Conservation (phyloP, 2,329 filamentous ascomycete genomes). For the Mycosphaerella arachidis region DNA sequence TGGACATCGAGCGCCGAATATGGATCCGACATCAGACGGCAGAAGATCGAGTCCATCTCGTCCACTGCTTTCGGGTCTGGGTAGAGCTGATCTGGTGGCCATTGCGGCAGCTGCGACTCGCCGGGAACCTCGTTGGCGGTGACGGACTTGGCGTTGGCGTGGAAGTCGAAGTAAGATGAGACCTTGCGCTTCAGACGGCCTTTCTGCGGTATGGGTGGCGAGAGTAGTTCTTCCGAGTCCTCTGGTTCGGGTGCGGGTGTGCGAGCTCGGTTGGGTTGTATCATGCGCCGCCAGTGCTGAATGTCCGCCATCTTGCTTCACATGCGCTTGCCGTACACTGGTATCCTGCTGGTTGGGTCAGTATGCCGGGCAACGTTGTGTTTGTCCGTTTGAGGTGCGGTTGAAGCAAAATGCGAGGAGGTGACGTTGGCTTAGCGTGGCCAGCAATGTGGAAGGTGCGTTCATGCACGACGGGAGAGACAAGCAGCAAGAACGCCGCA, state of each 20-base stretch:
- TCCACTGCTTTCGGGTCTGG: constrained; percentile 27
- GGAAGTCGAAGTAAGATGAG: constrained; percentile 36
- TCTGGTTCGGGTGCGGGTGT: constrained; percentile 29
- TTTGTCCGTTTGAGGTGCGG: not conserved
- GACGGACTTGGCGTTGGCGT: constrained; percentile 13
- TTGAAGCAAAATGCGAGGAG: not conserved
- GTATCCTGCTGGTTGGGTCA: not conserved
- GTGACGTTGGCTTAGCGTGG: constrained; percentile 9
- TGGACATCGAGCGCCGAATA: constrained; percentile 26
- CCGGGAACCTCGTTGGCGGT: constrained; percentile 21
- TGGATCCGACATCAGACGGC: constrained; percentile 28
- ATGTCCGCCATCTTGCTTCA: constrained; percentile 31
- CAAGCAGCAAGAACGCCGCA: not conserved
- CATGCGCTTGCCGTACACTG: not conserved
- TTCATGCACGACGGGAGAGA: not conserved
- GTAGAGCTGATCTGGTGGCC: constrained; percentile 25
- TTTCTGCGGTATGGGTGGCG: constrained; percentile 29
- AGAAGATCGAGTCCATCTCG: constrained; percentile 32
- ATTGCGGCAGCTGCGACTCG: constrained; percentile 24
- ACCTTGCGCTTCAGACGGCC: constrained; percentile 37
- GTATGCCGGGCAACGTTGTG: not conserved
- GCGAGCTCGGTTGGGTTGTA: constrained; percentile 30
- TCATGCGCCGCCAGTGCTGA: constrained; percentile 34
- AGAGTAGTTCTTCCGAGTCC: constrained; percentile 29
- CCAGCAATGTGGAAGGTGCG: not conserved